Evolutionary conservation across 345 rosid genomes (phyloP).

Genomic region (Leavenworthia alabamica): DNA sequence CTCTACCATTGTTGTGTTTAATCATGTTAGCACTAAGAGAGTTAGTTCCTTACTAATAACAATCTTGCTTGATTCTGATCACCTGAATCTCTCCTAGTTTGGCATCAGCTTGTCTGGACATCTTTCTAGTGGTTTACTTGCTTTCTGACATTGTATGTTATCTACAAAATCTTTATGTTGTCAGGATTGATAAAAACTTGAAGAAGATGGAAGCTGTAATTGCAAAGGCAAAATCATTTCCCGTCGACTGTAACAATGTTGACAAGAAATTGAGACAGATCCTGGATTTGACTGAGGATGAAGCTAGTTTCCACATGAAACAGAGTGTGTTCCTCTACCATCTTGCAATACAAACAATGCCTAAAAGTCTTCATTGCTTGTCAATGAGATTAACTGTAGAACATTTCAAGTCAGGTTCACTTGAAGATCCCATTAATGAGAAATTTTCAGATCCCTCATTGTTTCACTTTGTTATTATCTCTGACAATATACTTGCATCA

Average conservation of each 20-base stretch:
- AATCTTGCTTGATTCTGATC: neutral
- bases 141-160: neutral
- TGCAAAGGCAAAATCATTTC: slow-evolving; percentile 57
- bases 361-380: slow-evolving; percentile 91
- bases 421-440: slow-evolving; percentile 35
- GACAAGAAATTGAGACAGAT: slow-evolving; percentile 94
- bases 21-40: slow-evolving; percentile 15
- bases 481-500: slow-evolving; percentile 75
- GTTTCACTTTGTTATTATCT: slow-evolving; percentile 68
- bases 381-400: slow-evolving; percentile 84
- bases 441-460: slow-evolving; percentile 60
- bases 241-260: slow-evolving; percentile 77
- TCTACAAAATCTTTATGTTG: neutral
- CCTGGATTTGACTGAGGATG: slow-evolving; percentile 80
- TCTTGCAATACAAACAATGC: slow-evolving; percentile 87
- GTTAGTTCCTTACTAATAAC: neutral
- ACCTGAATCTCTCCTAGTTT: slow-evolving; percentile 11
- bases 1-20: slow-evolving; percentile 8
- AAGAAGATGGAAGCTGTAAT: slow-evolving; percentile 62
- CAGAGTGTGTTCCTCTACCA: slow-evolving; percentile 75
- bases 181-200: slow-evolving; percentile 61
- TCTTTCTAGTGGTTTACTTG: neutral
- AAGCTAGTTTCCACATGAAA: slow-evolving; percentile 82
- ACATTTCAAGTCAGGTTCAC: slow-evolving; percentile 54
- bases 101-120: neutral